Evolutionary conservation across 1,284 basidiomycete genomes (phyloP).

Genomic region (Lentinula novae-zelandiae): DNA sequence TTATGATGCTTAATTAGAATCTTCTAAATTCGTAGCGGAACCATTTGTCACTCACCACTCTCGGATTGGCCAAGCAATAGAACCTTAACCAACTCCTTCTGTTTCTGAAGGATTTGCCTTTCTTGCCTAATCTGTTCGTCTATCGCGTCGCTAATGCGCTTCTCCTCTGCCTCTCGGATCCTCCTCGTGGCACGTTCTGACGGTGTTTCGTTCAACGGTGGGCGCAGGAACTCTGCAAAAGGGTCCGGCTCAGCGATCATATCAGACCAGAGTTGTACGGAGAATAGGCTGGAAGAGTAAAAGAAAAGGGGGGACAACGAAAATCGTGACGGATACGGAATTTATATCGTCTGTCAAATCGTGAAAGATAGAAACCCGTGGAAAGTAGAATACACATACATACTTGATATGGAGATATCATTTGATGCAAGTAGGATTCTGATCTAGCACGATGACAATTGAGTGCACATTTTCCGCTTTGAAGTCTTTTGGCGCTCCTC

Average conservation of each 20-base stretch:
- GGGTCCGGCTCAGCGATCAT: constrained; percentile 6
- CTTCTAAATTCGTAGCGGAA: background rate
- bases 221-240: constrained; percentile 10
- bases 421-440: background rate
- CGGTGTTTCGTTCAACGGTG: constrained; percentile 19
- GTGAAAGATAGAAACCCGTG: background rate
- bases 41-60: constrained; percentile 35
- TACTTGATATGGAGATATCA: background rate
- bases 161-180: constrained; percentile 49
- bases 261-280: background rate
- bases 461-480: no score
- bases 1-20: background rate
- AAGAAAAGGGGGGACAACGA: background rate
- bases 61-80: constrained; percentile 58
- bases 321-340: background rate
- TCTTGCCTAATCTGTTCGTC: constrained; percentile 59
- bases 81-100: constrained; percentile 50
- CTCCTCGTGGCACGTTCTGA: constrained; percentile 38
- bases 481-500: background rate
- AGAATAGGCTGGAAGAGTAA: background rate
- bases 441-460: background rate
- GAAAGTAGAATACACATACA: background rate
- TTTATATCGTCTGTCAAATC: background rate
- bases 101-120: constrained; percentile 43
- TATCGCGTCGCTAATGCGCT: constrained; percentile 55